Evolutionary conservation across 106 monocot species (phyloP).

Genomic region (Dendrobium chrysotoxum): DNA sequence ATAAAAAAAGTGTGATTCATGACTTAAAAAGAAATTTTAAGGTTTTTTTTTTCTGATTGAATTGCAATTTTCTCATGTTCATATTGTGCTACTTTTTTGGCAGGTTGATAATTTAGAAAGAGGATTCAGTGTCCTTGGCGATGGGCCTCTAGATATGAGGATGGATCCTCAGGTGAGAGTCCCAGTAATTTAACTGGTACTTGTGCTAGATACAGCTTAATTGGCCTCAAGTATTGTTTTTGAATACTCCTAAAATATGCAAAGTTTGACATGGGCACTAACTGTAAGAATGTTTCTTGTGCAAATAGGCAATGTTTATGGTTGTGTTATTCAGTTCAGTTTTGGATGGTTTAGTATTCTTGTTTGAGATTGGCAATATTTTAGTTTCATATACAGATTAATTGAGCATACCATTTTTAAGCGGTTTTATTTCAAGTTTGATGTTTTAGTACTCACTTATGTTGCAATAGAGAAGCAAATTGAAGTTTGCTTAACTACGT

Average conservation of each 20-base stretch:
- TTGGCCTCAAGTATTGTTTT: neutral
- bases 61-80: constrained; percentile 4
- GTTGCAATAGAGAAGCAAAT: neutral
- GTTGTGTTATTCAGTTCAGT: neutral
- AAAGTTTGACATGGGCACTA: neutral
- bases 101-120: constrained; percentile 67
- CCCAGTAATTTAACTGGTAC: neutral
- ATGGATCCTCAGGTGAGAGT: constrained; percentile 81
- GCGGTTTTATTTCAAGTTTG: neutral
- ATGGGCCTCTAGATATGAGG: constrained; percentile 95
- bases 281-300: neutral
- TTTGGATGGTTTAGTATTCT: neutral
- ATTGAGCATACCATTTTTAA: neutral
- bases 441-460: neutral
- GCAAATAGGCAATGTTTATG: neutral
- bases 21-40: neutral
- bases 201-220: neutral
- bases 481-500: neutral
- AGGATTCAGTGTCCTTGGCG: constrained; percentile 77
- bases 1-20: neutral
- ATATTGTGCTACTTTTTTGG: neutral
- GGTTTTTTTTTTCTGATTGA: constrained; percentile 5
- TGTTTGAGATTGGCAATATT: neutral
- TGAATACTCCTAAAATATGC: neutral
- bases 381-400: neutral